Percentiles rank a stretch among this genome's conserved stretches.
These are phyloP conservation scores for Boletus semigastroideus DNA, from an alignment of 1,284 basidiomycete species.

Conservation along the genomic window DNA sequence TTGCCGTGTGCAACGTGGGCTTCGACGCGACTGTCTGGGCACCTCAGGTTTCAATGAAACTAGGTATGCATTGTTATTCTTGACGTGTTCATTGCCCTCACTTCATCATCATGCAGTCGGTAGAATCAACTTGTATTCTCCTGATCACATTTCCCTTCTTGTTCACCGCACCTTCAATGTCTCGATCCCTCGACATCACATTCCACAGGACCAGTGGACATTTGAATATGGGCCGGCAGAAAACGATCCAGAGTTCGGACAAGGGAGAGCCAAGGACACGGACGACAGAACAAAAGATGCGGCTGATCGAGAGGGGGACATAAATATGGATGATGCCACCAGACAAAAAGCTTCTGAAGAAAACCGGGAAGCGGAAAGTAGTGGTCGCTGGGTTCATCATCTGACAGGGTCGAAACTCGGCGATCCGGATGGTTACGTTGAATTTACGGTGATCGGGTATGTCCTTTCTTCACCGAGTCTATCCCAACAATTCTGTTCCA, in stretches of 20 bases:
- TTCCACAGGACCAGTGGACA: constrained; percentile 78
- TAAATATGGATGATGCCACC: constrained; percentile 27
- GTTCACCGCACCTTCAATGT: constrained; percentile 96
- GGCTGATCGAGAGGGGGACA: constrained; percentile 23
- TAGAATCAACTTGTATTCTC: constrained; percentile 86
- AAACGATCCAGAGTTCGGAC: constrained; percentile 71
- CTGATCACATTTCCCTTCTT: constrained; percentile 92
- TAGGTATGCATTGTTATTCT: constrained; percentile 54
- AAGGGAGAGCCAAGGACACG: constrained; percentile 29
- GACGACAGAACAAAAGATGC: constrained; percentile 23
- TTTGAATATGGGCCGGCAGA: constrained; percentile 84
- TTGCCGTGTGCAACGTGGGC: constrained; percentile 70
- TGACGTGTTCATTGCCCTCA: background rate
- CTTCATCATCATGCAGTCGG: constrained; percentile 55
- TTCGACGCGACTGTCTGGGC: constrained; percentile 92
- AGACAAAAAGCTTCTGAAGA: constrained; percentile 29
- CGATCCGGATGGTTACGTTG: constrained; percentile 64
- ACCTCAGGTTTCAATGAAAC: constrained; percentile 81
- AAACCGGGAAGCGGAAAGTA: constrained; percentile 39
- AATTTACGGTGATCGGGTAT: constrained; percentile 91
- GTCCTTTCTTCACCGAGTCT: constrained; percentile 1
- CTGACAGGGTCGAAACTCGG: constrained; percentile 73
- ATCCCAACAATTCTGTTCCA: background rate
- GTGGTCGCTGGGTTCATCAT: constrained; percentile 83
- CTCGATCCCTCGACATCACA: constrained; percentile 92